These are phyloP conservation scores for Talaromyces sp. DNA, from an alignment of 2,329 filamentous ascomycete species.

Conservation along the genomic window DNA sequence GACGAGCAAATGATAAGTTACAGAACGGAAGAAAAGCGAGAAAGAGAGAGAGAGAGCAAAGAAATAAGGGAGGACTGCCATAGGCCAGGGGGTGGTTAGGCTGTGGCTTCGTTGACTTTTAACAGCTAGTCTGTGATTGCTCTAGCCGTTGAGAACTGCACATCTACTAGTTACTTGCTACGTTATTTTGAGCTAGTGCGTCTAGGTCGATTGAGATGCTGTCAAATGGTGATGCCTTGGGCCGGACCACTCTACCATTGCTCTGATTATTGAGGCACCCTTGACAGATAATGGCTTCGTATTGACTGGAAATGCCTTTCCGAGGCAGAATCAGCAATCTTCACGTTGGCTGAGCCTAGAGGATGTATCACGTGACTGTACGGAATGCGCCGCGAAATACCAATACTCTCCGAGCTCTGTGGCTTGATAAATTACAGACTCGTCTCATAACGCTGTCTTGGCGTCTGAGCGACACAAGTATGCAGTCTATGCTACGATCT, in stretches of 20 bases:
- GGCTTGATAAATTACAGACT: not conserved
- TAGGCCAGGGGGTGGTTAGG: not conserved
- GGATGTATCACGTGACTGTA: not conserved
- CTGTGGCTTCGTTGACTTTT: not conserved
- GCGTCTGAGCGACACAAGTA: not conserved
- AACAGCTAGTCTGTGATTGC: not conserved
- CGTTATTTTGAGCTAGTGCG: not conserved
- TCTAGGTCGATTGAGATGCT: not conserved
- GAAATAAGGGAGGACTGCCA: not conserved
- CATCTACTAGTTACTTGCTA: not conserved
- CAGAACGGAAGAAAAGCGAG: not conserved
- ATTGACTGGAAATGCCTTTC: not conserved
- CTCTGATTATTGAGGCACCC: not conserved
- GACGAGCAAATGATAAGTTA: not conserved
- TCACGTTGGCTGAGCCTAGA: too few species aligned
- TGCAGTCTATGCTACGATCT: too few species aligned
- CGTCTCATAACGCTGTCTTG: not conserved
- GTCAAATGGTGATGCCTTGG: not conserved
- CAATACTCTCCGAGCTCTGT: not conserved
- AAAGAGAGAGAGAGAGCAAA: not conserved
- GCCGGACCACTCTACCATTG: not conserved
- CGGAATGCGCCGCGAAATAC: not conserved
- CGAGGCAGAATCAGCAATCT: not conserved
- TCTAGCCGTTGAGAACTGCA: not conserved
- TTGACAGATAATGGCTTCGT: not conserved